Conservation (phyloP, 2,329 filamentous ascomycete species). For the Clarireedia hainanense region DNA sequence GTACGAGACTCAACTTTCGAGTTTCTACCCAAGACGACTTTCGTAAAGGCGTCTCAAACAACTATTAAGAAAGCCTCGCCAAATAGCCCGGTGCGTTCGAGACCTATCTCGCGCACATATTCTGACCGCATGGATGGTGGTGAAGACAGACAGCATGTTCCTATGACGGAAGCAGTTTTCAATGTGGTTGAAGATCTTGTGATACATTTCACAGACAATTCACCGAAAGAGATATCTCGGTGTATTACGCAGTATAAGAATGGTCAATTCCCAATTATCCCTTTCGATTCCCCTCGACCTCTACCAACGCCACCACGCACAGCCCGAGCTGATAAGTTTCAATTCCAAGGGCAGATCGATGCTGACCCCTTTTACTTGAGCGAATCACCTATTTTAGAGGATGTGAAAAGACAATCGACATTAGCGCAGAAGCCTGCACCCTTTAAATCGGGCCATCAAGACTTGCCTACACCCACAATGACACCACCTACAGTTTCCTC, state of each 20-base stretch:
- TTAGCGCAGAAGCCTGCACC: background rate
- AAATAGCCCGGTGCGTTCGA: background rate
- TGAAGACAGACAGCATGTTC: constrained; percentile 15
- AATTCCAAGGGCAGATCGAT: constrained; percentile 7
- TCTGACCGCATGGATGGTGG: constrained; percentile 36
- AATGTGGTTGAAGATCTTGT: constrained; percentile 49
- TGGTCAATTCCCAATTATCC: constrained; percentile 29
- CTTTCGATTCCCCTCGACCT: background rate
- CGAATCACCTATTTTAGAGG: constrained; percentile 4
- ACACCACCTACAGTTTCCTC: background rate
- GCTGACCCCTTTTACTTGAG: constrained; percentile 12
- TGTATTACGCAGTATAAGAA: constrained; percentile 34
- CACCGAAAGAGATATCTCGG: constrained; percentile 40
- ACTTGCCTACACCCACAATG: constrained; percentile 1
- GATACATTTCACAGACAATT: constrained; percentile 43
- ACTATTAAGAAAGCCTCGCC: constrained; percentile 27
- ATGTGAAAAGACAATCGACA: background rate
- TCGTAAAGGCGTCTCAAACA: constrained; percentile 26
- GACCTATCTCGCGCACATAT: constrained; percentile 20
- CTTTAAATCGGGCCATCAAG: background rate
- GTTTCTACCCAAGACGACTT: constrained; percentile 22
- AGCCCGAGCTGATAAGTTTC: background rate
- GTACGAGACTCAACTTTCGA: constrained; percentile 8
- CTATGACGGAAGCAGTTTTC: constrained; percentile 36
- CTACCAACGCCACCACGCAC: constrained; percentile 5